phyloP scores from a whole-genome alignment of 345 rosid genomes.

The Hypericum perforatum region DNA sequence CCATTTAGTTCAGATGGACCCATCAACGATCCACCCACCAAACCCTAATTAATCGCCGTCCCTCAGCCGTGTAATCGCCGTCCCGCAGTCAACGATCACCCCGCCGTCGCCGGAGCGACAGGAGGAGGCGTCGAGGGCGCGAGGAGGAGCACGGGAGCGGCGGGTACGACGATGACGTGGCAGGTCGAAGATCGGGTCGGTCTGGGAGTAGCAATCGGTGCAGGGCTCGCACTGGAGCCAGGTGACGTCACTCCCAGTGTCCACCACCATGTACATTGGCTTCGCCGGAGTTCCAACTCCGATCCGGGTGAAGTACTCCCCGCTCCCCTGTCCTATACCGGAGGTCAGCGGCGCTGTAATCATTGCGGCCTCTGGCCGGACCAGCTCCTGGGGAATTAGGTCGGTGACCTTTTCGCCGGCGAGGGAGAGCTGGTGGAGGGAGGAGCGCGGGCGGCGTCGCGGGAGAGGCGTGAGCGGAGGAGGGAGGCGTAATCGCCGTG shows the following conservation, averaged over 20 bases:
- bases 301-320: slow-evolving; percentile 84
- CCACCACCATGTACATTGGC: slow-evolving; percentile 62
- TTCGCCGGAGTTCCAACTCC: slow-evolving; percentile 75
- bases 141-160: slow-evolving; percentile 51
- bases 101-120: slow-evolving; percentile 68
- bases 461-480: slow-evolving; percentile 49
- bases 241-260: slow-evolving; percentile 84
- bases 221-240: slow-evolving; percentile 92
- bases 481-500: slow-evolving; percentile 51
- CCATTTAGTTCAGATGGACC: too few relatives aligned
- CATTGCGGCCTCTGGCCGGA: slow-evolving; percentile 23
- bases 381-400: slow-evolving; percentile 32
- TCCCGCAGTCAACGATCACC: slow-evolving; percentile 79
- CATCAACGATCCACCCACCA: too few relatives aligned
- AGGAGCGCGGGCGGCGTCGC: slow-evolving; percentile 63
- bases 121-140: slow-evolving; percentile 56
- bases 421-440: slow-evolving; percentile 36
- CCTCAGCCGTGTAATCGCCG: slow-evolving; percentile 72
- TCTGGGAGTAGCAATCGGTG: slow-evolving; percentile 74
- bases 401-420: slow-evolving; percentile 33
- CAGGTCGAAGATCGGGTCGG: slow-evolving; percentile 74
- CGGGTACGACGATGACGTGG: slow-evolving; percentile 50
- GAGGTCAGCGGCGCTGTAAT: slow-evolving; percentile 19
- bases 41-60: slow-evolving; percentile 13
- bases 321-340: slow-evolving; percentile 80